A percentile compares a stretch with the other conserved stretches of the same genome.
These are phyloP conservation scores for Aspergillus tubingensis DNA, from an alignment of 2,329 filamentous ascomycete genomes.

Conservation along the genomic window DNA sequence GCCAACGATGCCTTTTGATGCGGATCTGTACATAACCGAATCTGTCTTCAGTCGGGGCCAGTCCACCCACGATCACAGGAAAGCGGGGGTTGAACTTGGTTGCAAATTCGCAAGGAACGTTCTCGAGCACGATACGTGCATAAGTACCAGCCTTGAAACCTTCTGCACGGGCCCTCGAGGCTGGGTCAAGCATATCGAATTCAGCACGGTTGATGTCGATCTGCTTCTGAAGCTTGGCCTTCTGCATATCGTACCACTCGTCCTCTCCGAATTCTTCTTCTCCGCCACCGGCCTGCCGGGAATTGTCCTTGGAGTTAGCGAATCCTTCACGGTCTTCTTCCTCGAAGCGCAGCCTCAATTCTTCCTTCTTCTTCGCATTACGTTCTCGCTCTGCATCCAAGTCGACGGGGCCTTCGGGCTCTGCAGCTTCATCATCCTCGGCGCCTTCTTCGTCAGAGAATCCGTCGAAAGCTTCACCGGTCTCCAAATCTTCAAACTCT, in stretches of 20 bases:
- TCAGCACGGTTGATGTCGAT: slow-evolving; percentile 95
- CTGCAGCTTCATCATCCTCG: slow-evolving; percentile 61
- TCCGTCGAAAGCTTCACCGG: slow-evolving; percentile 59
- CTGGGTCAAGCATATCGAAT: slow-evolving; percentile 82
- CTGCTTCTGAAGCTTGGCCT: slow-evolving; percentile 92
- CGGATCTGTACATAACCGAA: slow-evolving; percentile 94
- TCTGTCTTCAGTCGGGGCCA: slow-evolving; percentile 89
- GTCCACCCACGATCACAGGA: slow-evolving; percentile 86
- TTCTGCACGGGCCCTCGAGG: slow-evolving; percentile 80
- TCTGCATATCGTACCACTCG: slow-evolving; percentile 98
- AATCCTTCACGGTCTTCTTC: slow-evolving; percentile 98
- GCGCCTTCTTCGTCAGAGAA: slow-evolving; percentile 42
- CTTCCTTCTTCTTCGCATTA: slow-evolving; percentile 91
- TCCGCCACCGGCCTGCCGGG: slow-evolving; percentile 68
- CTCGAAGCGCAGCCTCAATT: slow-evolving; percentile 90
- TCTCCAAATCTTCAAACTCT: slow-evolving; percentile 83
- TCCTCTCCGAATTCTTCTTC: slow-evolving; percentile 86
- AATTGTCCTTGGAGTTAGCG: slow-evolving; percentile 77
- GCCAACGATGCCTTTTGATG: slow-evolving; percentile 97
- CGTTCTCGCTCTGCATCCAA: slow-evolving; percentile 87
- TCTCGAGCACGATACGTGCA: slow-evolving; percentile 83
- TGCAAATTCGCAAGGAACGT: slow-evolving; percentile 88
- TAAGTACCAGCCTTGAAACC: slow-evolving; percentile 92
- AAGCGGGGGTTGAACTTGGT: slow-evolving; percentile 76
- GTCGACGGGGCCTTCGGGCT: slow-evolving; percentile 41